phyloP scores from a whole-genome alignment of 2,329 filamentous ascomycete species.

The Pseudogymnoascus sp. region DNA sequence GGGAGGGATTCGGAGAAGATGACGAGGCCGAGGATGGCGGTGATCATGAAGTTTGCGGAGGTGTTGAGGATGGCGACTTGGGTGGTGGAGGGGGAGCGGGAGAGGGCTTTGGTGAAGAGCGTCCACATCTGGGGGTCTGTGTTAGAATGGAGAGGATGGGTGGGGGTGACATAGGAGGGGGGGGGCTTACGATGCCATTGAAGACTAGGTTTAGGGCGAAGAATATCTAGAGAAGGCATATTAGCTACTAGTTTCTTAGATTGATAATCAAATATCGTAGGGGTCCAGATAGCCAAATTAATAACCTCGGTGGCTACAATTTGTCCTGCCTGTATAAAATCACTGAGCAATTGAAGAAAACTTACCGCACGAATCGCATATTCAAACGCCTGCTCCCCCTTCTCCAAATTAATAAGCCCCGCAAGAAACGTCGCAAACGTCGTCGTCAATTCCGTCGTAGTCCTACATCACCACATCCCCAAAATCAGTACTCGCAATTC shows the following conservation, averaged over 20 bases:
- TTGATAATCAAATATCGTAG: background rate
- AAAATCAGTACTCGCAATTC: background rate
- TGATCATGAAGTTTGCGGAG: constrained; percentile 72
- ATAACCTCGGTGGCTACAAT: background rate
- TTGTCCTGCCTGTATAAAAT: background rate
- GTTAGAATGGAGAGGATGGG: background rate
- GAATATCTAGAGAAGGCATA: constrained; percentile 40
- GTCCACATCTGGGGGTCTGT: constrained; percentile 59
- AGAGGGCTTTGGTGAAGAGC: constrained; percentile 71
- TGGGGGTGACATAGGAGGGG: constrained; percentile 13
- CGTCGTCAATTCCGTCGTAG: constrained; percentile 48
- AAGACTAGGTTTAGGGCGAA: constrained; percentile 68
- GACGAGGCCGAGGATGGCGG: constrained; percentile 59
- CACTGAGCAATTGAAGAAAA: constrained; percentile 10
- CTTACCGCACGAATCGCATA: constrained; percentile 42
- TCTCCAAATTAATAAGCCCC: constrained; percentile 35
- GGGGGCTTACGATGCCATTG: constrained; percentile 54
- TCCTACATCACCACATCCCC: constrained; percentile 29
- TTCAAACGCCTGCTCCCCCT: constrained; percentile 41
- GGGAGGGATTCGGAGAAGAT: constrained; percentile 68
- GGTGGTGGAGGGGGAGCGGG: constrained; percentile 64
- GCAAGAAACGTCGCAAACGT: constrained; percentile 41
- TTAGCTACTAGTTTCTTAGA: background rate
- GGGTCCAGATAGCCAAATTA: background rate
- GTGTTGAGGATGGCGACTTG: constrained; percentile 79